These are phyloP conservation scores for Neurospora crassa DNA, from an alignment of 2,329 filamentous ascomycete genomes.

Conservation along the genomic window DNA sequence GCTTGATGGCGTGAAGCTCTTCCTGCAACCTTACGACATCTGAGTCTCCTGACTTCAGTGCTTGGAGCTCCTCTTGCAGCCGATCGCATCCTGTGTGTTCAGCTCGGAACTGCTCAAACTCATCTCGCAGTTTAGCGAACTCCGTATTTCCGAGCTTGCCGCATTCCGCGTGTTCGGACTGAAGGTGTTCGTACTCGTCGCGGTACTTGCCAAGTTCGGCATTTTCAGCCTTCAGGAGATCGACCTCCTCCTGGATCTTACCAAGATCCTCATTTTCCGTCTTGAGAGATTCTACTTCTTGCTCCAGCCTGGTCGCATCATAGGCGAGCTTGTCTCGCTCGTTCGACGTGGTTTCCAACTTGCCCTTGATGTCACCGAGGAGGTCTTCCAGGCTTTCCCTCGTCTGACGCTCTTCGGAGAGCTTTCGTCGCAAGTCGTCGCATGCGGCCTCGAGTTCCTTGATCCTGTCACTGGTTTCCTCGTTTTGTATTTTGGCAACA, in stretches of 20 bases:
- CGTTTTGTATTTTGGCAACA: slow-evolving; percentile 42
- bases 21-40: slow-evolving; percentile 81
- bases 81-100: slow-evolving; percentile 69
- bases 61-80: slow-evolving; percentile 76
- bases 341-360: slow-evolving; percentile 72
- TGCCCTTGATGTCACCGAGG: slow-evolving; percentile 69
- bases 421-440: slow-evolving; percentile 71
- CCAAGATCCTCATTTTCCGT: slow-evolving; percentile 16
- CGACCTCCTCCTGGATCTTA: not conserved
- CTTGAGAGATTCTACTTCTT: slow-evolving; percentile 67
- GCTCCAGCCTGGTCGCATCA: slow-evolving; percentile 76
- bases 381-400: slow-evolving; percentile 94
- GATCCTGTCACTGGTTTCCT: slow-evolving; percentile 51
- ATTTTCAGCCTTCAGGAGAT: not conserved
- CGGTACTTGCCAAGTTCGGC: not conserved
- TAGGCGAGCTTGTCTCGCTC: slow-evolving; percentile 81
- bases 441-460: slow-evolving; percentile 71
- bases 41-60: slow-evolving; percentile 49
- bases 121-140: not conserved
- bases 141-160: not conserved
- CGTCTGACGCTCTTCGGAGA: slow-evolving; percentile 75
- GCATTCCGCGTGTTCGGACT: not conserved
- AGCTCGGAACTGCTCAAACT: slow-evolving; percentile 34
- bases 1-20: slow-evolving; percentile 63
- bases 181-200: not conserved